Base-by-base conservation (phyloP, 2,329 filamentous ascomycete species). In the Pleurostoma richardsiae region DNA sequence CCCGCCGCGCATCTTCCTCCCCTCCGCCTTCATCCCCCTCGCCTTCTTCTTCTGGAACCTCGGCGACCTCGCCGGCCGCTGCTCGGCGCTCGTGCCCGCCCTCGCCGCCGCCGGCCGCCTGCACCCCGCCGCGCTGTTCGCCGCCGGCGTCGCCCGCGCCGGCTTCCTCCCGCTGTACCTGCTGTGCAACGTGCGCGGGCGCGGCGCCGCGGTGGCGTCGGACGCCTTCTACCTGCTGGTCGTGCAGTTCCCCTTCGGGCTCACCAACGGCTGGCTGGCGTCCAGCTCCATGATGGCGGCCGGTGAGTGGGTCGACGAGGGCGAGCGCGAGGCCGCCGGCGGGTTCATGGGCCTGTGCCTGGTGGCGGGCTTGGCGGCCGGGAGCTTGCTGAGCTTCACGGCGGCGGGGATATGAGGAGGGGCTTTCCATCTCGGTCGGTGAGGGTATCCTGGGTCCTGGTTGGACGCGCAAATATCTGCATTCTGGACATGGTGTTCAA, bases 331-430 rank as follows among this genome's bases (percentile, higher is more conserved):
- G 69, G 91, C 90, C 5, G 85, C 90, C 0, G 94, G 92, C 41
- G 90, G 87, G 1, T 97, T 97, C 64, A 97, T 99, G 94, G 86
- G 88, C 4, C 66, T 96, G 52, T 90, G 86, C 64, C 79, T 97
- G n/a, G 88, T 96, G 19, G 82, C 80, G 4, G 94, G 94, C 0
- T 68, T 97, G 66, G 81, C 90, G 2, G 75, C 77, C 28, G 94
- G 94, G n/a, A 97, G 92, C 68, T 66, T 97, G 57, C 65, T 95
- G 62, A 97, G 91, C 64, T 99, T 97, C 66, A 75, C 83, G 7
- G 81, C 82, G 52, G 78, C 84, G 1, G 72, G 70, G 5, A 63
- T 78, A 3, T 52, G 44, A 39, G 39, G 4, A 3, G 10, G 5
- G 3, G 4, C 2, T 36, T 36, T 36, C 19, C 19, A 19, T 19